phyloP scores from a whole-genome alignment of 2,329 filamentous ascomycete genomes.

The Aaosphaeria pasadenensis region DNA sequence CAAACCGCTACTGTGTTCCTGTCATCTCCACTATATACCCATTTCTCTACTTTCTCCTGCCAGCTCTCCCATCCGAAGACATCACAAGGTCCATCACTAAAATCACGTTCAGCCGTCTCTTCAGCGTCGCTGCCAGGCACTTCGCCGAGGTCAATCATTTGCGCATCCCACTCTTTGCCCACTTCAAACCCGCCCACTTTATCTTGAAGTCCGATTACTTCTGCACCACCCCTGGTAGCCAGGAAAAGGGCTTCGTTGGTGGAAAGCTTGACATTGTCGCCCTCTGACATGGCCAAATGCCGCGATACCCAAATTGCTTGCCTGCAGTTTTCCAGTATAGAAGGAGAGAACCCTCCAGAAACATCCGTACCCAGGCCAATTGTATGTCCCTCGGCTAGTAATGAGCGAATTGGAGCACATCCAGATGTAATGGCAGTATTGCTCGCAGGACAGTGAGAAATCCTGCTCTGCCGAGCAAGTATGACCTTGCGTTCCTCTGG shows the following conservation, averaged over 20 bases:
- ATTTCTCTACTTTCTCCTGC: slow-evolving; percentile 85
- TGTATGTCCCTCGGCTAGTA: slow-evolving; percentile 71
- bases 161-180: slow-evolving; percentile 88
- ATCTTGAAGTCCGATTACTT: slow-evolving; percentile 70
- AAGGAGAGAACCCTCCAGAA: slow-evolving; percentile 79
- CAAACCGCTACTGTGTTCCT: slow-evolving; percentile 85
- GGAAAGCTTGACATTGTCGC: slow-evolving; percentile 60
- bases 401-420: slow-evolving; percentile 68
- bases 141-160: slow-evolving; percentile 66
- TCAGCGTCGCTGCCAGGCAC: slow-evolving; percentile 28
- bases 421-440: slow-evolving; percentile 83
- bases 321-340: slow-evolving; percentile 76
- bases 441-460: slow-evolving; percentile 83
- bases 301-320: slow-evolving; percentile 78
- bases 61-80: slow-evolving; percentile 90
- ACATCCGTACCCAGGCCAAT: slow-evolving; percentile 91
- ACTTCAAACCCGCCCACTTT: slow-evolving; percentile 78
- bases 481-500: slow-evolving; percentile 66
- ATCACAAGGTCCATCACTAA: slow-evolving; percentile 65
- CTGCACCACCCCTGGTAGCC: slow-evolving; percentile 82
- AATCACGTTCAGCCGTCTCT: slow-evolving; percentile 39
- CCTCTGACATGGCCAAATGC: slow-evolving; percentile 59
- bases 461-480: slow-evolving; percentile 58
- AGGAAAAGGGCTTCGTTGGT: slow-evolving; percentile 85
- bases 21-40: slow-evolving; percentile 92